phyloP scores from a whole-genome alignment of 176 grass and related monocot genomes.

The Cenchrus fungigraminus region DNA sequence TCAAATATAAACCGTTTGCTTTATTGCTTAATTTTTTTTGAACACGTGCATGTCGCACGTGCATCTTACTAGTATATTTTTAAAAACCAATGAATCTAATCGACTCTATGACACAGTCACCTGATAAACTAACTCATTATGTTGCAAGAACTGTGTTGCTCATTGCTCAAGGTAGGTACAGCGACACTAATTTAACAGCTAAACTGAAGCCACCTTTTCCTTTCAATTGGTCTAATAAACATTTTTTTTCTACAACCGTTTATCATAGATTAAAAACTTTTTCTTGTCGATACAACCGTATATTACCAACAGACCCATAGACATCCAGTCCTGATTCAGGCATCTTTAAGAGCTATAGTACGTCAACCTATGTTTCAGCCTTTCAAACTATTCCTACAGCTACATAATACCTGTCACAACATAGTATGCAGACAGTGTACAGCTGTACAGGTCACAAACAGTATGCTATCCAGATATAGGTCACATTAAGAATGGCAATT shows the following conservation, averaged over 20 bases:
- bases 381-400: conserved; percentile 2
- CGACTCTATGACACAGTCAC: too few species aligned
- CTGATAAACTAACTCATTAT: too few species aligned
- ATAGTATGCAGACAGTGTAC: neutral
- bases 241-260: neutral
- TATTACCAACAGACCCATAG: neutral
- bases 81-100: too few species aligned
- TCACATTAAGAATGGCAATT: neutral
- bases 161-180: neutral
- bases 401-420: neutral
- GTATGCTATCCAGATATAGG: neutral
- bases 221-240: neutral
- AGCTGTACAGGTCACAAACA: neutral
- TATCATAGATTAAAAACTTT: neutral
- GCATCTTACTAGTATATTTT: too few species aligned
- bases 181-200: neutral
- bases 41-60: too few species aligned
- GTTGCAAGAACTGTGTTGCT: too few species aligned
- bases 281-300: neutral
- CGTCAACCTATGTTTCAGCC: neutral
- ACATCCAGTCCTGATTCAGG: neutral
- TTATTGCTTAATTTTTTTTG: too few species aligned
- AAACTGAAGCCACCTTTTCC: neutral
- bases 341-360: neutral
- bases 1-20: too few species aligned